These are phyloP conservation scores for Pythium sp. DNA, from an alignment of 352 stramenopile genomes.

Conservation along the genomic window DNA sequence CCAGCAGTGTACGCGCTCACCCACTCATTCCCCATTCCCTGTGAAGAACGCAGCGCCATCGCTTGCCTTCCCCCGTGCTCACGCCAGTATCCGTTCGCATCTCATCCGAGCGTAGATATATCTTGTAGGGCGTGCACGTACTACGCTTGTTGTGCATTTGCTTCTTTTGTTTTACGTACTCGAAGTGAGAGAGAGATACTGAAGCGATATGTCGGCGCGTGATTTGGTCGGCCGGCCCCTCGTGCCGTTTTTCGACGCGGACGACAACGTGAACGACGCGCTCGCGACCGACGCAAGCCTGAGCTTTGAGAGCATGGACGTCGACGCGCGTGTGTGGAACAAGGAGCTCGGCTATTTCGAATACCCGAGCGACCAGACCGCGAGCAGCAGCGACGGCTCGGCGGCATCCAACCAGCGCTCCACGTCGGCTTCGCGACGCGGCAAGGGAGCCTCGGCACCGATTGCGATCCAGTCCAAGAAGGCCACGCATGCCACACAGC, in stretches of 20 bases:
- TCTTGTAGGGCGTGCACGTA: neutral
- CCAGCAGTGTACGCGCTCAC: neutral
- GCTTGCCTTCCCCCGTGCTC: neutral
- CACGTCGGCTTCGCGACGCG: conserved; percentile 5
- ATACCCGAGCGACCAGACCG: conserved; percentile 53
- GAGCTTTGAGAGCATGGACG: conserved; percentile 55
- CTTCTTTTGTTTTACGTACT: neutral
- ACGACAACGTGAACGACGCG: conserved; percentile 74
- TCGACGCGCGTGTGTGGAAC: conserved; percentile 85
- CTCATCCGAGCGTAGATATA: neutral
- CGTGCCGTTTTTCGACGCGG: conserved; percentile 70
- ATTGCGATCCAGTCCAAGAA: conserved; percentile 28
- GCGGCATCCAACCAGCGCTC: conserved; percentile 7
- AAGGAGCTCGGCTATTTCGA: conserved; percentile 82
- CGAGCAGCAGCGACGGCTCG: conserved; percentile 7
- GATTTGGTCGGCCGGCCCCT: conserved; percentile 62
- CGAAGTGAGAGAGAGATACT: neutral
- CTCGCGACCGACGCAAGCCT: conserved; percentile 37
- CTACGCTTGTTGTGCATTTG: neutral
- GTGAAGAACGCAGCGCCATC: neutral
- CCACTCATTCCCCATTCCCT: neutral
- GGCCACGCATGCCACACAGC: neutral
- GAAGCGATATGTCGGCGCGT: conserved; percentile 11
- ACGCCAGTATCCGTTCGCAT: too few relatives aligned
- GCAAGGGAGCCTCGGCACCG: conserved; percentile 14